Conservation (phyloP, 441 rosid genomes). For the Biscutella laevigata region DNA sequence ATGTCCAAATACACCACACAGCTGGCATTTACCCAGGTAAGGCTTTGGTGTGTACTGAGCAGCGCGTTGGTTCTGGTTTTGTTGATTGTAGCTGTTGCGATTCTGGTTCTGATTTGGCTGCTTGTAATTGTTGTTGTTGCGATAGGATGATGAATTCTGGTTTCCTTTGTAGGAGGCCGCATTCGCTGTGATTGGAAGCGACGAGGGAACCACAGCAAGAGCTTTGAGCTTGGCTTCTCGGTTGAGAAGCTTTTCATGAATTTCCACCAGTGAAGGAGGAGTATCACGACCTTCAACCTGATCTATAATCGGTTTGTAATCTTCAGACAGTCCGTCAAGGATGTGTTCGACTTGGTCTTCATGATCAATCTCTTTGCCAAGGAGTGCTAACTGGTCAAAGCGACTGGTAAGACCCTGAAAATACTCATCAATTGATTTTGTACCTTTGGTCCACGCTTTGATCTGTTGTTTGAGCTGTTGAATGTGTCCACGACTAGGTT, state of each 20-base stretch:
- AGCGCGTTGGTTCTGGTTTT: too few relatives aligned
- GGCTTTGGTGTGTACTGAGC: too few relatives aligned
- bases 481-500: background rate
- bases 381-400: background rate
- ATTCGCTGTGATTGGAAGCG: too few relatives aligned
- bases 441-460: background rate
- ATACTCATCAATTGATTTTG: background rate
- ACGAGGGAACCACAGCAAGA: too few relatives aligned
- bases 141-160: too few relatives aligned
- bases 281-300: background rate
- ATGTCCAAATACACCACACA: too few relatives aligned
- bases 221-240: too few relatives aligned
- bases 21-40: too few relatives aligned
- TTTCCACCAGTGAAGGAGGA: background rate
- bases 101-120: too few relatives aligned
- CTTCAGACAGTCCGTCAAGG: background rate
- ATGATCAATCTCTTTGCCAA: background rate
- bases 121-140: too few relatives aligned
- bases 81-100: too few relatives aligned
- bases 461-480: background rate
- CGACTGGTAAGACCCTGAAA: background rate
- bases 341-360: background rate
- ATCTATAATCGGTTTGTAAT: background rate
- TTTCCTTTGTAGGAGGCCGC: too few relatives aligned
- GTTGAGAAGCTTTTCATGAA: background rate